Conservation (phyloP, 1,139 yeast genomes). For the Pichia cactophila region DNA sequence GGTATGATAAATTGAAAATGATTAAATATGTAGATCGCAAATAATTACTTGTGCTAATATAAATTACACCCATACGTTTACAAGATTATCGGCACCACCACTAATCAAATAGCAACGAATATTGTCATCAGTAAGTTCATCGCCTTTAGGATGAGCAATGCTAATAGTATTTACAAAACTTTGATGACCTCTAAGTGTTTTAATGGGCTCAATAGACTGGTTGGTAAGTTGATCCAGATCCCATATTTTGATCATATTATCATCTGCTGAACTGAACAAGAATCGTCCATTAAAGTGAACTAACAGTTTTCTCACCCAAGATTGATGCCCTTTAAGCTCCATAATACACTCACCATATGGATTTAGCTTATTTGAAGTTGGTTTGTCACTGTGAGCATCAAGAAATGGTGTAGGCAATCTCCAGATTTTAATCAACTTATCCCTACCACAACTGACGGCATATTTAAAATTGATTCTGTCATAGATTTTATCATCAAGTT, state of each 20-base stretch:
- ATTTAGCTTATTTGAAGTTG: conserved; percentile 43
- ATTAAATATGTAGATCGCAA: conserved; percentile 2
- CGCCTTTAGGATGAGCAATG: conserved; percentile 44
- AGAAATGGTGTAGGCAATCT: conserved; percentile 53
- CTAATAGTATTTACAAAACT: conserved; percentile 63
- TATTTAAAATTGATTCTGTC: conserved; percentile 50
- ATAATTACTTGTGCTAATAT: background rate
- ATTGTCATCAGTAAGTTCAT: conserved; percentile 26
- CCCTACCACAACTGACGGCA: conserved; percentile 77
- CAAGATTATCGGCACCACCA: conserved; percentile 52
- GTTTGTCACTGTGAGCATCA: conserved; percentile 36
- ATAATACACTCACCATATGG: conserved; percentile 55
- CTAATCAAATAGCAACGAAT: conserved; percentile 53
- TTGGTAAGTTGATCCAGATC: conserved; percentile 49
- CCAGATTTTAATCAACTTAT: conserved; percentile 73
- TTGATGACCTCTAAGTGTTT: conserved; percentile 56
- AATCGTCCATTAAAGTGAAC: conserved; percentile 74
- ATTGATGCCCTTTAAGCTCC: conserved; percentile 59
- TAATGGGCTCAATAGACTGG: conserved; percentile 38
- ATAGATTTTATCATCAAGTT: conserved; percentile 19
- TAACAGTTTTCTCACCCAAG: conserved; percentile 72
- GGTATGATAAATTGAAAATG: conserved; percentile 23
- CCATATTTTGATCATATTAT: conserved; percentile 72
- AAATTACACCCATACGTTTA: conserved; percentile 43
- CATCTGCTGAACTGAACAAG: conserved; percentile 73